Base-by-base conservation (phyloP, 2,329 filamentous ascomycete species). In the Colletotrichum euphorbiae region DNA sequence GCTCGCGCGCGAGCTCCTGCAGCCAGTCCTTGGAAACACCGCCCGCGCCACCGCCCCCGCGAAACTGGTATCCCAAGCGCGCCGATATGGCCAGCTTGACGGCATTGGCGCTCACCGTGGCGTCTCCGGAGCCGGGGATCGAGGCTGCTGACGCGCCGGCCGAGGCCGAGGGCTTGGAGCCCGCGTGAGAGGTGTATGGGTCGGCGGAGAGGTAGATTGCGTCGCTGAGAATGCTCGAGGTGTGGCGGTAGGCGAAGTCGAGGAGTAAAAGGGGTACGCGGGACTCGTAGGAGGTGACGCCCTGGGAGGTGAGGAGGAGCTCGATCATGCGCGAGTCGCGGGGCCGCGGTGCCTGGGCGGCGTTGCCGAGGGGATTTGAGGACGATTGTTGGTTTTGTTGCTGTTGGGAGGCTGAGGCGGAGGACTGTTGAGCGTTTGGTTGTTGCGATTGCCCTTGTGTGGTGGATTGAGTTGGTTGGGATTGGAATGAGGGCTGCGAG, bases 221-320 rank as follows among this genome's bases (percentile, higher is more conserved):
- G 80, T 94, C 91, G 72, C 83, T 88, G 19, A 94, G 87, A 40
- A 94, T 84, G 65, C 87, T 86, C 1, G 89, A 89, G 9, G 91
- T 93, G 83, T 94, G 92, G 42, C 93, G 89, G 85, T 96, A 96
- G 55, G 93, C 91, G 76, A 95, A 95, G 81, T 96, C 93, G 77
- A 96, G 89, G 55, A 96, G 89, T 67, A 94, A 89, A 0, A 95
- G 86, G 0, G 93, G 93, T 1, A 96, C 92, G 74, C 93, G 92
- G 77, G 91, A 88, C 78, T 95, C 92, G 83, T 93, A 96, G 45
- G 90, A 85, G 4, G 90, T 90, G 9, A 95, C 92, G 75, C 92
- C 92, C 74, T 94, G 90, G 7, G 91, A 91, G 19, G 90, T 90
- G 55, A 96, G 89, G 58, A 96, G 87, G 17, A 94, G 88, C 80